A percentile compares a stretch with the other conserved stretches of the same genome.
Evolutionary conservation across 73 alveolate species (phyloP).

Genomic region (Paramecium sonneborni): DNA sequence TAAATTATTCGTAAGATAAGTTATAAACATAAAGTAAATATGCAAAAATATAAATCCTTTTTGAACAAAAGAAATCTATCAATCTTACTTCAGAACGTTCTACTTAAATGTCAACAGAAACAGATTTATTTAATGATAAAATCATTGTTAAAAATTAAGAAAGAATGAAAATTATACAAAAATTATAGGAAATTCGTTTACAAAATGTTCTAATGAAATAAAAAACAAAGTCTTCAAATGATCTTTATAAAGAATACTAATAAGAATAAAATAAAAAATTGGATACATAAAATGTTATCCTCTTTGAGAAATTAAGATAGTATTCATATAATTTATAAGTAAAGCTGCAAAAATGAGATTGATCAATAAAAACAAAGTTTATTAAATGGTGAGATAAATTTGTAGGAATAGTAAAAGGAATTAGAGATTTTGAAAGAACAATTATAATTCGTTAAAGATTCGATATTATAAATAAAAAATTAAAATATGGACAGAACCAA

Average conservation of each 20-base stretch:
- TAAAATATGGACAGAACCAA: not conserved
- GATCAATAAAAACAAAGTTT: not conserved
- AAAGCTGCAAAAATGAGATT: not conserved
- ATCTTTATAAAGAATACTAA: not conserved
- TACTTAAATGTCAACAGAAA: conserved; percentile 10
- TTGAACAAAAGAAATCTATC: not conserved
- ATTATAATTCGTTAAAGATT: conserved; percentile 8
- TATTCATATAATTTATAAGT: not conserved
- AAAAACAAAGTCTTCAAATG: not conserved
- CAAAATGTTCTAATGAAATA: not conserved
- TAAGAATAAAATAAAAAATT: not conserved
- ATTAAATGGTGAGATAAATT: not conserved
- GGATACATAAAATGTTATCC: not conserved
- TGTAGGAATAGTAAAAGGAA: not conserved
- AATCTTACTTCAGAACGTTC: not conserved
- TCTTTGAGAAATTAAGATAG: not conserved
- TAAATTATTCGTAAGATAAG: not conserved
- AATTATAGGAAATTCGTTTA: not conserved
- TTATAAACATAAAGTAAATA: not conserved
- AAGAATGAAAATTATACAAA: not conserved
- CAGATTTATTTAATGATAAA: not conserved
- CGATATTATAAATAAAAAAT: not conserved
- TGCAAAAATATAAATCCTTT: not conserved
- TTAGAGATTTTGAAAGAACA: not conserved
- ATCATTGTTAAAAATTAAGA: not conserved